Conservation (phyloP, 441 rosid species). For the Metrosideros polymorpha region DNA sequence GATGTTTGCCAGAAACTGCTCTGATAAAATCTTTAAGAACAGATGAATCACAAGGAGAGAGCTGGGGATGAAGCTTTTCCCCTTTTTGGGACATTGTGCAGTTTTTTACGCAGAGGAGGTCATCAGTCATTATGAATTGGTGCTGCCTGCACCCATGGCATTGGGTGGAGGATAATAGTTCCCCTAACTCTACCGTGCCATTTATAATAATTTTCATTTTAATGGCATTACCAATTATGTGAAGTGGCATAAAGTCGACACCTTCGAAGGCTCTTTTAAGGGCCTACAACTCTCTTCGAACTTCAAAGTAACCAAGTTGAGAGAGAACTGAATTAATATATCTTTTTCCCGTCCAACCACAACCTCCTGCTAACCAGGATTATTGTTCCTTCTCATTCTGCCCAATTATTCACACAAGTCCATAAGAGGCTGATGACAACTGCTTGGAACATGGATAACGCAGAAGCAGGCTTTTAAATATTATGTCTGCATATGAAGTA, state of each 20-base stretch:
- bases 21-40: not conserved
- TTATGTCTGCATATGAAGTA: not conserved
- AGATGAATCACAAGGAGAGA: not conserved
- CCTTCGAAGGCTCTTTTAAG: not conserved
- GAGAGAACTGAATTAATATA: not conserved
- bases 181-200: not conserved
- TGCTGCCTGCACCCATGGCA: not conserved
- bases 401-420: not conserved
- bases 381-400: not conserved
- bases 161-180: not conserved
- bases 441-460: not conserved
- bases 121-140: not conserved
- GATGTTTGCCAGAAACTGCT: not conserved
- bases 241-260: not conserved
- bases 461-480: not conserved
- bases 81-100: not conserved
- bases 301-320: not conserved
- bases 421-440: not conserved
- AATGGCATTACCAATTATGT: not conserved
- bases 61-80: not conserved
- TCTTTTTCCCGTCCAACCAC: not conserved
- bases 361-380: not conserved
- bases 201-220: not conserved
- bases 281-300: not conserved
- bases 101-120: not conserved